Base-by-base conservation (phyloP, 192 early-diverging fungal species). In the Cetraspora pellucida region DNA sequence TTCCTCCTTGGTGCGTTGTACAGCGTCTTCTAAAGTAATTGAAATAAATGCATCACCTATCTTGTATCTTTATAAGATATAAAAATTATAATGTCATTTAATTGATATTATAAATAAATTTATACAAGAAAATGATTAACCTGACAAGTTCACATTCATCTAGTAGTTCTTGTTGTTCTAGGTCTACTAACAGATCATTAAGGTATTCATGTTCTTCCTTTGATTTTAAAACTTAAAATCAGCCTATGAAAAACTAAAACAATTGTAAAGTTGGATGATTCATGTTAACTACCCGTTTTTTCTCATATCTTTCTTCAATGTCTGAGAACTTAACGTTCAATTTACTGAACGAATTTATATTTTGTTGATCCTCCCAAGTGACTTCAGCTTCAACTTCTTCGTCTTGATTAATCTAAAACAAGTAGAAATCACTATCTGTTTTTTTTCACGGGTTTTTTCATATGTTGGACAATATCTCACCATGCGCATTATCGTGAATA, bases 311-410 rank as follows among this genome's bases (percentile, higher is more conserved):
- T 31, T 92, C 94, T 73, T 97, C 93, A 10, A 96, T 80, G 54
- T 89, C 85, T 78, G 95, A 91, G 67, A 93, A 78, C 30, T 88
- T 88, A 30, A 86, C 81, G 76, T 96, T 97, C 47, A 94, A 86
- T 86, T 91, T 92, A 83, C 92, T 93, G 79, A 99, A 99, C 54
- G 85, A 77, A 87, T 99, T 99, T 83, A 99, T 99, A 71, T 92
- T 93, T 72, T 93, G 84, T 85, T 99, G 97, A 82, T 99, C 97
- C 77, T 94, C 91, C 96, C 96, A 97, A n/a, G 91, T 93, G 30
- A 99, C 96, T 79, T 96, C 92, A 63, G 90, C 89, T 71, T 98
- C 95, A 54, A 88, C 87, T 82, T 96, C 94, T 66, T 96, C 94
- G 46, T 91, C 88, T 54, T 90, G 81, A 76, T 70, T 87, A 75